phyloP scores from a whole-genome alignment of 179 eudicot species.

The Vitellaria paradoxa region DNA sequence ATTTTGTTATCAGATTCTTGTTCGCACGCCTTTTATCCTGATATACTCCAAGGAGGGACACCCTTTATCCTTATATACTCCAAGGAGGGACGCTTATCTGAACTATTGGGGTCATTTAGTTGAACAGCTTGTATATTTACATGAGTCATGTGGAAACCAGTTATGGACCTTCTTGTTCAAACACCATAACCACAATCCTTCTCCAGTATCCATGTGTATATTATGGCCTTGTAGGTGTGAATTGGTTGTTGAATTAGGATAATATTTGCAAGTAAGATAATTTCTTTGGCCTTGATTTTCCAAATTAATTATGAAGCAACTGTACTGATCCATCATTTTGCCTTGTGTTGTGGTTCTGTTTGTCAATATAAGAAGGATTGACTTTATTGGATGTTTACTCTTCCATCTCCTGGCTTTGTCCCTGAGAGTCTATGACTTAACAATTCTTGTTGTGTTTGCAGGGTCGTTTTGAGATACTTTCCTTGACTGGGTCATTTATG shows the following conservation, averaged over 20 bases:
- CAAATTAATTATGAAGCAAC: neutral
- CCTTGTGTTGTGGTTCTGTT: neutral
- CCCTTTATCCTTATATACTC: too few species aligned
- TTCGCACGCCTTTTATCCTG: too few species aligned
- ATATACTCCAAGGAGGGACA: too few species aligned
- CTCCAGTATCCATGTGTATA: too few species aligned
- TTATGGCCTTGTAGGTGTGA: neutral
- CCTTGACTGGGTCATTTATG: slow-evolving; percentile 77
- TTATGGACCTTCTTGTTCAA: too few species aligned
- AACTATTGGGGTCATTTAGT: too few species aligned
- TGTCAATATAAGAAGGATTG: neutral
- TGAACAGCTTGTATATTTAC: too few species aligned
- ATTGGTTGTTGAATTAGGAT: neutral
- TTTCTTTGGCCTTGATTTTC: neutral
- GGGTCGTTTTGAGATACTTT: slow-evolving; percentile 92
- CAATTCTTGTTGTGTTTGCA: slow-evolving; percentile 23
- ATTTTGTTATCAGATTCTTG: too few species aligned
- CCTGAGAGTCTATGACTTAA: neutral
- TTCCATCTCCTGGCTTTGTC: slow-evolving; percentile 6
- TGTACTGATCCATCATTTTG: slow-evolving; percentile 3
- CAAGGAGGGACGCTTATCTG: too few species aligned
- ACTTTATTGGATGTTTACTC: neutral
- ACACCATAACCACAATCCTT: too few species aligned
- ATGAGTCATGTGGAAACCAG: too few species aligned
- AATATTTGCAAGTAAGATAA: neutral